These are phyloP conservation scores for Aspergillus melleus DNA, from an alignment of 2,329 filamentous ascomycete genomes.

Conservation along the genomic window DNA sequence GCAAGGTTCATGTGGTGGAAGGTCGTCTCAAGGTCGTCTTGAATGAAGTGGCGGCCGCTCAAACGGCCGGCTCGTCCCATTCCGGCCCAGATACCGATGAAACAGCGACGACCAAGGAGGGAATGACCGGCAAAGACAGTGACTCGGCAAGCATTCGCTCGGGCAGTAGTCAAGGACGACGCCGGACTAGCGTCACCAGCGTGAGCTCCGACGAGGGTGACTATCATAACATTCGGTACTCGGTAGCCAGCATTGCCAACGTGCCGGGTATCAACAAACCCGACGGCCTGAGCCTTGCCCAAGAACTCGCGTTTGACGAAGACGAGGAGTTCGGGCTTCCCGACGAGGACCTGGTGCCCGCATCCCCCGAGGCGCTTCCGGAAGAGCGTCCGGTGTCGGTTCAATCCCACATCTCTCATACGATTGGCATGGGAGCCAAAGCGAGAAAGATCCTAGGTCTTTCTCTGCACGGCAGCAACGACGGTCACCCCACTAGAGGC, in stretches of 20 bases:
- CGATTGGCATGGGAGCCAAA: constrained; percentile 38
- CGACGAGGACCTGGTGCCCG: constrained; percentile 69
- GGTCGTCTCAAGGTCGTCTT: constrained; percentile 78
- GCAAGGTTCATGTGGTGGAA: constrained; percentile 87
- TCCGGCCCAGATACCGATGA: constrained; percentile 56
- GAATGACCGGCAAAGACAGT: constrained; percentile 55
- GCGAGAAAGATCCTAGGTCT: constrained; percentile 49
- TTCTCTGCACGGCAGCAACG: constrained; percentile 33
- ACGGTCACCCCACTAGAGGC: constrained; percentile 23
- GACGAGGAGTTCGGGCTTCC: constrained; percentile 65
- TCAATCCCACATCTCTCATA: constrained; percentile 38
- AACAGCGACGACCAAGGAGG: constrained; percentile 51
- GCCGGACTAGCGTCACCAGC: constrained; percentile 58
- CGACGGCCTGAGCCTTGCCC: constrained; percentile 76
- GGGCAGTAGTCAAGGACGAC: constrained; percentile 60
- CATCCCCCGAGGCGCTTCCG: constrained; percentile 43
- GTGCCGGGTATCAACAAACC: constrained; percentile 53
- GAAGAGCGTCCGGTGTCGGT: constrained; percentile 46
- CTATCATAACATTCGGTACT: constrained; percentile 66
- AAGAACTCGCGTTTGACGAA: constrained; percentile 85
- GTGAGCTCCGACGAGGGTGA: constrained; percentile 52
- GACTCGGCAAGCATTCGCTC: constrained; percentile 73
- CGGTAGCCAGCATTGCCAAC: constrained; percentile 61
- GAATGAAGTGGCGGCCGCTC: constrained; percentile 67
- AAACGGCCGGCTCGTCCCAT: constrained; percentile 33